Base-by-base conservation (phyloP, 805 yeast species). In the Wickerhamomyces rabaulensis region DNA sequence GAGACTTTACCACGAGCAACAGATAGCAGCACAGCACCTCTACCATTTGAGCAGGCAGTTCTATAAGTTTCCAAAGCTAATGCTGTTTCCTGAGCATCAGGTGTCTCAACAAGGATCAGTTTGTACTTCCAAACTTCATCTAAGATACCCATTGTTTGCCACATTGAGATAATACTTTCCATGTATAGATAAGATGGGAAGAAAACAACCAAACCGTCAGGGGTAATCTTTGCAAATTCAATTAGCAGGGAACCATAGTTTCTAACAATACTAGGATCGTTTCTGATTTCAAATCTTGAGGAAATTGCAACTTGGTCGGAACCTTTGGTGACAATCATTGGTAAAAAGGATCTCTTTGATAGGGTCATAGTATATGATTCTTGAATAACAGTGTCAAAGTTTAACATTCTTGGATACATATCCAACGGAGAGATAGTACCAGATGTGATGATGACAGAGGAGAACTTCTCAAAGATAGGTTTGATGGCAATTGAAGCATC, bases 1-100 rank as follows among this genome's bases (percentile, higher is more conserved):
- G 96, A 87, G 1, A 94, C 99, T 62, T 94, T 94, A 9, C 99
- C 99, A 76, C 99, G 90, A 13, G 99, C 99, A 50, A 94, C 99
- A 31, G 97, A 89, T 37, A 94, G 75, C 59, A 94, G 75, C 2
- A 95, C 92, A 0, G 99, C 99, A 4, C 99, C 99, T 53, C 99
- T 74, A 4, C 99, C 99, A 65, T 94, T 94, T 1, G 92, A 83
- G 60, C 99, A 94, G 0, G 99, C 99, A 27, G 90, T 87, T 58
- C 99, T 73, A 64, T 91, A 94, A 0, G 98, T 94, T 54, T 94
- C 99, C 55, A 94, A 70, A 0, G 99, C 99, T 51, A 94, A 68
- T 1, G 97, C 85, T 0, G 99, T 94, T 65, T 94, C 99, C 64
- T 94, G 99, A 0, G 97, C 96, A 78, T 94, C 99, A 0, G 99